phyloP scores from a whole-genome alignment of 805 yeast genomes.

The Yarrowia deformans region DNA sequence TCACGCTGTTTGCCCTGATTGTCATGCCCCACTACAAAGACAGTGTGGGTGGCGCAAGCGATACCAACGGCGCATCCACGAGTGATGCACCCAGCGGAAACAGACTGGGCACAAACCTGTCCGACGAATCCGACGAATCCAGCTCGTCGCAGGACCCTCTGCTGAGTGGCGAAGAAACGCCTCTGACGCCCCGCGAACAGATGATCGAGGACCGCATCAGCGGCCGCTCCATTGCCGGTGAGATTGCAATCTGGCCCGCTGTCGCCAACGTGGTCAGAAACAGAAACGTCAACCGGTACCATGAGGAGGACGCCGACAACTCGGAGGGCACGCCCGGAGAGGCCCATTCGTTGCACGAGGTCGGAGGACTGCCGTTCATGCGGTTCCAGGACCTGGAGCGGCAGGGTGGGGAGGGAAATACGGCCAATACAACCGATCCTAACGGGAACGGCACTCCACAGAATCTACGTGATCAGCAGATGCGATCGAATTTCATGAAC shows the following conservation, averaged over 20 bases:
- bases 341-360: constrained; percentile 2
- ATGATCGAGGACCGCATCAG: constrained; percentile 28
- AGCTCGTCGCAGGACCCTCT: constrained; percentile 16
- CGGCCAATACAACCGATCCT: background rate
- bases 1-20: constrained; percentile 12
- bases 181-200: background rate
- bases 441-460: background rate
- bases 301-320: background rate
- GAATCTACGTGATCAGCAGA: background rate
- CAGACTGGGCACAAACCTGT: background rate
- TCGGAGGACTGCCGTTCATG: constrained; percentile 25
- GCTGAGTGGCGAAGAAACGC: background rate
- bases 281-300: constrained; percentile 29
- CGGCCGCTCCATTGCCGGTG: constrained; percentile 25
- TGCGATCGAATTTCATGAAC: background rate
- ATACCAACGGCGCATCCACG: background rate
- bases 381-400: constrained; percentile 10
- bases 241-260: constrained; percentile 21
- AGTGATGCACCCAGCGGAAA: background rate
- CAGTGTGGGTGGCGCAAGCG: background rate
- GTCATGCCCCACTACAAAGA: constrained; percentile 28
- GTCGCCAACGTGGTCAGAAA: constrained; percentile 13
- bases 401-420: background rate
- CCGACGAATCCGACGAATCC: constrained; percentile 13
- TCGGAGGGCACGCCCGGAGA: background rate